These are phyloP conservation scores for Nissolia schottii DNA, from an alignment of 306 rosid species.

Conservation along the genomic window DNA sequence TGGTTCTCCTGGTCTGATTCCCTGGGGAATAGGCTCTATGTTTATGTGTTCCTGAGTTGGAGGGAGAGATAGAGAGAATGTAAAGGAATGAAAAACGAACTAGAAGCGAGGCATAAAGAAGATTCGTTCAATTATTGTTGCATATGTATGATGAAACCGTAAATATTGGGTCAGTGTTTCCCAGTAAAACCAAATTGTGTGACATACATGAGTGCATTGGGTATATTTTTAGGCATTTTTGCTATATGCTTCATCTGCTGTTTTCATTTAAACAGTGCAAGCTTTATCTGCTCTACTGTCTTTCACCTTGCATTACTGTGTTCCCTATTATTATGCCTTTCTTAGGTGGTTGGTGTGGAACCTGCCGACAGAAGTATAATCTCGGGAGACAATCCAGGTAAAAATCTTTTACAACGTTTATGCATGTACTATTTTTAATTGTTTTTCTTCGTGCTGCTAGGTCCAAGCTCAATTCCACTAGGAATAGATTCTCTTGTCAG, in stretches of 20 bases:
- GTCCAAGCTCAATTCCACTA: conserved; percentile 19
- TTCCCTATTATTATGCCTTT: conserved; percentile 16
- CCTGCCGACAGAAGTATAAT: conserved; percentile 85
- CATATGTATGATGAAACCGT: conserved; percentile 16
- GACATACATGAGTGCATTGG: background rate
- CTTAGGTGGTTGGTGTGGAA: conserved; percentile 89
- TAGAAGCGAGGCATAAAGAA: background rate
- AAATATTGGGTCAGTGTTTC: background rate
- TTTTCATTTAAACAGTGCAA: background rate
- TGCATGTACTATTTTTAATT: background rate
- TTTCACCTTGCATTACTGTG: background rate
- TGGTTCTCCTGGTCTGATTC: conserved; percentile 1
- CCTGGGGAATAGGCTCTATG: background rate
- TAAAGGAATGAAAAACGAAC: conserved; percentile 2
- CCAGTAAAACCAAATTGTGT: background rate
- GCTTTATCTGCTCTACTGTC: conserved; percentile 16
- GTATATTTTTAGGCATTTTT: background rate
- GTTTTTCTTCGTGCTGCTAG: background rate
- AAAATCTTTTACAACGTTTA: conserved; percentile 4
- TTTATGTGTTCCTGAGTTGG: conserved; percentile 6
- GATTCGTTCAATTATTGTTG: background rate
- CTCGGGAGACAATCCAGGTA: conserved; percentile 80
- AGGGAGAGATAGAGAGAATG: background rate
- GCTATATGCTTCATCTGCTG: background rate
- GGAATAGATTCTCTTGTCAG: background rate